Conservation (phyloP, 805 yeast species). For the Yarrowia porcina region DNA sequence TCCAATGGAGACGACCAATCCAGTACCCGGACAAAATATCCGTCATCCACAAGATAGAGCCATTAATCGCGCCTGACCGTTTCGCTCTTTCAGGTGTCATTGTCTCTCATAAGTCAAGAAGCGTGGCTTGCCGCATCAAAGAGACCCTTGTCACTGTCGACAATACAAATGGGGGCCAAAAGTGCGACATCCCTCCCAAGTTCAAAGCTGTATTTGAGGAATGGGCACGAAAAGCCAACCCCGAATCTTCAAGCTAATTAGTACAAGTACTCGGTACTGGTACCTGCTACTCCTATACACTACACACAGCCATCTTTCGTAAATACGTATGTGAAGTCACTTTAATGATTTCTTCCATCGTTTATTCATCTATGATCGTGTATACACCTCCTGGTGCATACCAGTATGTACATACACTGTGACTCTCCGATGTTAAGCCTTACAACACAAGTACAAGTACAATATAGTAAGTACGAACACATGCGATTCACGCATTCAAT, state of each 20-base stretch:
- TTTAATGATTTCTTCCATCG: too few species aligned
- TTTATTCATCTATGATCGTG: too few species aligned
- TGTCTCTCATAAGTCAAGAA: neutral
- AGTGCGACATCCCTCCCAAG: neutral
- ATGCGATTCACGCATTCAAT: too few species aligned
- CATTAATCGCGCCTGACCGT: neutral
- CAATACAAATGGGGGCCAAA: neutral
- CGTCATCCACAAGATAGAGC: slow-evolving; percentile 11
- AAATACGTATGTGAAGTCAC: too few species aligned
- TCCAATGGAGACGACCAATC: slow-evolving; percentile 5
- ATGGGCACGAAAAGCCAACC: neutral
- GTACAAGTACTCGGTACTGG: neutral
- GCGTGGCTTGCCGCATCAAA: neutral
- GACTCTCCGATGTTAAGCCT: too few species aligned
- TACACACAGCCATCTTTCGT: too few species aligned
- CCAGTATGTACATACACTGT: too few species aligned
- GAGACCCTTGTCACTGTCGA: slow-evolving; percentile 7
- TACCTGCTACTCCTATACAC: too few species aligned
- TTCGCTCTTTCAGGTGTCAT: neutral
- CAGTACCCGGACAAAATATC: neutral
- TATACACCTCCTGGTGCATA: too few species aligned
- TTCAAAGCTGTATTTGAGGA: slow-evolving; percentile 7
- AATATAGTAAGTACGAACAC: too few species aligned
- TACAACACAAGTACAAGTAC: too few species aligned
- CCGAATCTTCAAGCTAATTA: neutral